These are phyloP conservation scores for Scheffersomyces parashehatae DNA, from an alignment of 1,139 yeast species.

Conservation along the genomic window DNA sequence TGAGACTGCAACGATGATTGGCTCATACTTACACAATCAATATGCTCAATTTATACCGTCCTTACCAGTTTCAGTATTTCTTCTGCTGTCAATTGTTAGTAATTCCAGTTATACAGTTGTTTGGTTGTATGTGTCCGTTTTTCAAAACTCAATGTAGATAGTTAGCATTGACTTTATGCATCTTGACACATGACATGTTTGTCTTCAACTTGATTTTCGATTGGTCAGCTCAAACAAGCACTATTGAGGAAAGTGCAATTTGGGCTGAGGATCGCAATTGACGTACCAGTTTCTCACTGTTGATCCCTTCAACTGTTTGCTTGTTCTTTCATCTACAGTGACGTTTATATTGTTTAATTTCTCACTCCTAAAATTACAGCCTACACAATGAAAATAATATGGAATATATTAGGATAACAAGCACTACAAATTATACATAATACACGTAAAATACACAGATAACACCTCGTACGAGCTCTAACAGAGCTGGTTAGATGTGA, in stretches of 20 bases:
- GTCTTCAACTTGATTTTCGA: conserved; percentile 15
- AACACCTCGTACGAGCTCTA: too few species aligned
- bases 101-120: not conserved
- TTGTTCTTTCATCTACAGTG: not conserved
- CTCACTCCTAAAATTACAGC: too few species aligned
- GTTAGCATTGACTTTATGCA: conserved; percentile 16
- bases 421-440: too few species aligned
- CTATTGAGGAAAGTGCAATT: not conserved
- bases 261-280: not conserved
- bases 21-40: not conserved
- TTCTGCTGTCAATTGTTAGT: not conserved
- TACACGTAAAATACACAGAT: too few species aligned
- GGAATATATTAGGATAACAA: too few species aligned
- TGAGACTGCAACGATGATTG: not conserved
- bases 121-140: conserved; percentile 29
- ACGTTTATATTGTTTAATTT: too few species aligned
- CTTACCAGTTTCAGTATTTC: conserved; percentile 3
- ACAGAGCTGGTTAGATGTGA: too few species aligned
- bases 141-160: conserved; percentile 24
- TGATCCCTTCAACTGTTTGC: not conserved
- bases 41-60: too few species aligned
- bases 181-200: conserved; percentile 22
- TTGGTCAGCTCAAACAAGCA: conserved; percentile 3
- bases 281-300: not conserved
- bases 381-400: too few species aligned